Evolutionary conservation across 352 stramenopile species (phyloP).

Genomic region (Paralagenidium karlingii): DNA sequence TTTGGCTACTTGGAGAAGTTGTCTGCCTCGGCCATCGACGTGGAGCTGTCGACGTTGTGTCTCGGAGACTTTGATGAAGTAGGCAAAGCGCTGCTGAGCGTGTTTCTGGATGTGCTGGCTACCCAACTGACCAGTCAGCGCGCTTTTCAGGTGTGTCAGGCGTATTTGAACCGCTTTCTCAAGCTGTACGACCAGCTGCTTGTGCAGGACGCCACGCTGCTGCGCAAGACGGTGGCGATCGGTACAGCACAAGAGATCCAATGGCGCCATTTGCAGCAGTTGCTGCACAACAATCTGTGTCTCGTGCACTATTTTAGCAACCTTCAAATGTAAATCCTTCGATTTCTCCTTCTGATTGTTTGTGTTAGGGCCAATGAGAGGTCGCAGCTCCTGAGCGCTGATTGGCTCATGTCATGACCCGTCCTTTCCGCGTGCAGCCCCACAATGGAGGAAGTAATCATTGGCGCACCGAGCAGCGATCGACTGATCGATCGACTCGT

Average conservation of each 20-base stretch:
- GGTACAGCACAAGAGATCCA: constrained; percentile 49
- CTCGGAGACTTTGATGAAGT: constrained; percentile 74
- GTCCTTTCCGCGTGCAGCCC: too few relatives aligned
- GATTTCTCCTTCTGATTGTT: too few relatives aligned
- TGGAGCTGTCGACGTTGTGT: constrained; percentile 75
- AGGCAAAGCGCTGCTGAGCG: constrained; percentile 42
- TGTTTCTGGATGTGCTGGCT: constrained; percentile 52
- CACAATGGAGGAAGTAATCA: too few relatives aligned
- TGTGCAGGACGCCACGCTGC: constrained; percentile 30
- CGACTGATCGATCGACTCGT: too few relatives aligned
- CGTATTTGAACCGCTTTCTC: constrained; percentile 78
- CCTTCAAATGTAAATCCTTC: constrained; percentile 86
- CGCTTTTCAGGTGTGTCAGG: constrained; percentile 72
- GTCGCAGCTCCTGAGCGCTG: too few relatives aligned
- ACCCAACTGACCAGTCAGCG: constrained; percentile 49
- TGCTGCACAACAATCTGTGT: constrained; percentile 79
- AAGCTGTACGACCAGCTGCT: constrained; percentile 75
- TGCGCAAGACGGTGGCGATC: constrained; percentile 40
- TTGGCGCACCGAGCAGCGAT: too few relatives aligned
- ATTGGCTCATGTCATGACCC: too few relatives aligned
- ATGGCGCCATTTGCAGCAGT: constrained; percentile 69
- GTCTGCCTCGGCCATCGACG: constrained; percentile 58
- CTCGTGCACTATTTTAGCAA: constrained; percentile 81
- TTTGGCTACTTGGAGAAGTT: constrained; percentile 54
- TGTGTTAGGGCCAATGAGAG: too few relatives aligned